phyloP scores from a whole-genome alignment of 2,329 filamentous ascomycete species.

The Colletotrichum sp. region DNA sequence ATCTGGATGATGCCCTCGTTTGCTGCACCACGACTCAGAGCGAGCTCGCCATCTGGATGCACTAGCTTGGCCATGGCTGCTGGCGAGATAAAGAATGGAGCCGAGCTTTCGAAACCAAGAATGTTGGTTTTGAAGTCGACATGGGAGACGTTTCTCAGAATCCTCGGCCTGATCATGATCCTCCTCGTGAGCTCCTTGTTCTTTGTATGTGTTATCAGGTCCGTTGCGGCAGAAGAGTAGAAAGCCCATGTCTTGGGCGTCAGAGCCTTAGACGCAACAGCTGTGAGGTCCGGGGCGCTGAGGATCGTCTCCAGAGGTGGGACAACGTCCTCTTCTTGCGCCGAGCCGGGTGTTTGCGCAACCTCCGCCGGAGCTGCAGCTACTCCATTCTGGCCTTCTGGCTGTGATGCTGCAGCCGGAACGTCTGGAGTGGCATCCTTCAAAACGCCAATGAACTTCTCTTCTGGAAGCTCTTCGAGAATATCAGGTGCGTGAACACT shows the following conservation, averaged over 20 bases:
- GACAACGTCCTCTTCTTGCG: constrained; percentile 50
- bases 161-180: constrained; percentile 72
- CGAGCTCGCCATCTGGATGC: constrained; percentile 63
- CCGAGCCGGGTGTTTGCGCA: constrained; percentile 25
- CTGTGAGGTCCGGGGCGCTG: constrained; percentile 41
- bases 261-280: constrained; percentile 33
- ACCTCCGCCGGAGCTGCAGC: not conserved
- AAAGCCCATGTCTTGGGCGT: constrained; percentile 54
- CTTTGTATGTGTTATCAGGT: constrained; percentile 76
- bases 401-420: constrained; percentile 43
- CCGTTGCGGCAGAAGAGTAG: constrained; percentile 84
- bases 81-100: constrained; percentile 69
- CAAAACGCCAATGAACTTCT: constrained; percentile 29
- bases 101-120: constrained; percentile 53
- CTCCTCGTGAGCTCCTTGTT: constrained; percentile 72
- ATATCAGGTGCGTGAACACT: constrained; percentile 35
- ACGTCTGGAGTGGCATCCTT: constrained; percentile 35
- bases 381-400: constrained; percentile 44
- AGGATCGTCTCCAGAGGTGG: constrained; percentile 35
- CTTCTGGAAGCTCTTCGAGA: constrained; percentile 28
- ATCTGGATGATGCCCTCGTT: constrained; percentile 54
- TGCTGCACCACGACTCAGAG: constrained; percentile 34
- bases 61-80: constrained; percentile 69
- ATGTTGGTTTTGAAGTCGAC: constrained; percentile 60
- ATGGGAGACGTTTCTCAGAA: constrained; percentile 79